Conservation (phyloP, 371 early-diverging fungal genomes). For the Saksenaea oblongispora region DNA sequence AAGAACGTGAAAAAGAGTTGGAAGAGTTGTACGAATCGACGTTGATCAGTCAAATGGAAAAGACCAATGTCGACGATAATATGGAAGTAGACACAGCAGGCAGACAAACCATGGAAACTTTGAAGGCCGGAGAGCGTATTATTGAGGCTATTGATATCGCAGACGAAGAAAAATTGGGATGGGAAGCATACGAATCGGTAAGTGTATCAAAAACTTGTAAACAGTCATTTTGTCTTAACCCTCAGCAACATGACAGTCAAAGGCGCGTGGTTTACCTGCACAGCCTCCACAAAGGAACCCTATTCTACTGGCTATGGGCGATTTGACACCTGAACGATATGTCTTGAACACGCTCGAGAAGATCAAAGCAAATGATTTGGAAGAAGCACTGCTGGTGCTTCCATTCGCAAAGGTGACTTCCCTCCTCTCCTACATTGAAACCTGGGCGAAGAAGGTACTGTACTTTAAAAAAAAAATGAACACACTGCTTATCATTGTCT, state of each 20-base stretch:
- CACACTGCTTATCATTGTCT: background rate
- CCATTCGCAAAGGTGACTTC: slow-evolving; percentile 79
- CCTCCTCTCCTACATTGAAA: slow-evolving; percentile 73
- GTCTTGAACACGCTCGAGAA: slow-evolving; percentile 76
- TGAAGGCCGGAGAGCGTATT: slow-evolving; percentile 91
- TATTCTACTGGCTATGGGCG: slow-evolving; percentile 71
- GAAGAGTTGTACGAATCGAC: slow-evolving; percentile 87
- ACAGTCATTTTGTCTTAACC: background rate
- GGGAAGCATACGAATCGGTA: slow-evolving; percentile 64
- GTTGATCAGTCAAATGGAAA: slow-evolving; percentile 68
- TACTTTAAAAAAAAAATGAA: background rate
- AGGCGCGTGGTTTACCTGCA: slow-evolving; percentile 49
- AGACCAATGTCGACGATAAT: slow-evolving; percentile 53
- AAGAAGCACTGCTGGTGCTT: slow-evolving; percentile 86
- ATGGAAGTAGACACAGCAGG: slow-evolving; percentile 78
- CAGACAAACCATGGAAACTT: slow-evolving; percentile 84
- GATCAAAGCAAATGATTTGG: slow-evolving; percentile 82
- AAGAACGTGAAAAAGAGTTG: slow-evolving; percentile 93
- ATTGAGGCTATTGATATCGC: slow-evolving; percentile 90
- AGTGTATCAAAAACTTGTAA: background rate
- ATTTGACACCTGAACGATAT: slow-evolving; percentile 76
- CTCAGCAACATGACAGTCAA: slow-evolving; percentile 28
- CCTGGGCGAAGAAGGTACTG: slow-evolving; percentile 82
- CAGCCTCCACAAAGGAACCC: slow-evolving; percentile 68
- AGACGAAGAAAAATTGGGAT: slow-evolving; percentile 75